phyloP scores from a whole-genome alignment of 805 yeast genomes.

The Yarrowia sp. region DNA sequence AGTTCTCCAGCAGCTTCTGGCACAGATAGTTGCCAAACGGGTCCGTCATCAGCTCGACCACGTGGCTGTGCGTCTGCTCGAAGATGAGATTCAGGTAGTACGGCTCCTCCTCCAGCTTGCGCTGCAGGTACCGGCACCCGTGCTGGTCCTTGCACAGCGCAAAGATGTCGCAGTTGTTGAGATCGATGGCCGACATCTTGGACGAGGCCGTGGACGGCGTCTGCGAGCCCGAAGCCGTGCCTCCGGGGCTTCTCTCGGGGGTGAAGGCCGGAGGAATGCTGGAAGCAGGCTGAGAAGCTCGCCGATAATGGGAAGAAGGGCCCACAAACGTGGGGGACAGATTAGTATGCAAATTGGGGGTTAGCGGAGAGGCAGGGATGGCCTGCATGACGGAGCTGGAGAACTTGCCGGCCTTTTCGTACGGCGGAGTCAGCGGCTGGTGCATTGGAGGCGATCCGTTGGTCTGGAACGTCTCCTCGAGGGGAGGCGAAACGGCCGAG shows the following conservation, averaged over 20 bases:
- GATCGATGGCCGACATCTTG: constrained; percentile 47
- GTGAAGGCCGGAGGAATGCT: constrained; percentile 14
- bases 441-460: constrained; percentile 21
- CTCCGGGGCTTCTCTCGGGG: constrained; percentile 15
- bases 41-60: constrained; percentile 78
- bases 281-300: constrained; percentile 10
- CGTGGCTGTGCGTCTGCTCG: constrained; percentile 71
- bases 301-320: neutral
- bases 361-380: constrained; percentile 26
- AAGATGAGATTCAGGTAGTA: constrained; percentile 54
- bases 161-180: constrained; percentile 58
- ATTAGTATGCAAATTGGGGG: constrained; percentile 27
- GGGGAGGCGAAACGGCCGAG: neutral
- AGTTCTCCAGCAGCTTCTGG: constrained; percentile 83
- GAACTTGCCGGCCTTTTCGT: constrained; percentile 20
- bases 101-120: constrained; percentile 63
- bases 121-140: constrained; percentile 90
- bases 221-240: constrained; percentile 4
- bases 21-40: constrained; percentile 97
- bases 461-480: neutral
- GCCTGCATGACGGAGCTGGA: constrained; percentile 23
- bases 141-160: constrained; percentile 92
- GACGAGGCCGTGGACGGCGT: constrained; percentile 34
- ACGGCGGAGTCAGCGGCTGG: constrained; percentile 28
- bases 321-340: neutral